These are phyloP conservation scores for Brettanomyces nanus DNA, from an alignment of 805 yeast genomes.

Conservation along the genomic window DNA sequence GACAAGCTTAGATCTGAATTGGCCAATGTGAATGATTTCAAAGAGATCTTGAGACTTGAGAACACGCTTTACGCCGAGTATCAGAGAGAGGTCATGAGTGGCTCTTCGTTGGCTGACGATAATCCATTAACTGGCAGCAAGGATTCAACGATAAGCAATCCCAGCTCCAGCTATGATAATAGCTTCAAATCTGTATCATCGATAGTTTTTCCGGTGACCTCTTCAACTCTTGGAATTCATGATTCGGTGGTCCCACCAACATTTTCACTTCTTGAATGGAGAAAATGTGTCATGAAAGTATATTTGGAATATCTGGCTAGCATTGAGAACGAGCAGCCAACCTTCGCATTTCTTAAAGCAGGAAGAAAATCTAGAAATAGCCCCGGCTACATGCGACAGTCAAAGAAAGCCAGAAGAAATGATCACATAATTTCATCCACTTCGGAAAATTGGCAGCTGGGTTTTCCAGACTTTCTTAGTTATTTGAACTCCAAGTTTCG, in stretches of 20 bases:
- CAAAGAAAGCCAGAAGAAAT: not conserved
- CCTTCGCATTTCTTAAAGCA: slow-evolving; percentile 4
- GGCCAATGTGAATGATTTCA: not conserved
- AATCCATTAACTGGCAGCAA: slow-evolving; percentile 12
- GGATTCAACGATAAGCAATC: slow-evolving; percentile 4
- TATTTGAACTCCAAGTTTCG: slow-evolving; percentile 9
- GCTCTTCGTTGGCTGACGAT: slow-evolving; percentile 12
- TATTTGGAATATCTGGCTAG: slow-evolving; percentile 11
- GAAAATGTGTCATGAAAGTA: slow-evolving; percentile 13
- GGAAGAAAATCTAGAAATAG: not conserved
- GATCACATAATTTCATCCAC: not conserved
- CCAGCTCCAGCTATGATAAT: not conserved
- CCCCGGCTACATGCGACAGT: not conserved
- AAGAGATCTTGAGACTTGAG: not conserved
- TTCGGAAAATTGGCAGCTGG: too few species aligned
- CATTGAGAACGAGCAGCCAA: slow-evolving; percentile 3
- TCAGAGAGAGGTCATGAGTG: not conserved
- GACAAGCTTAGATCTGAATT: not conserved
- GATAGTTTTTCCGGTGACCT: too few species aligned
- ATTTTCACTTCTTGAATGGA: slow-evolving; percentile 18
- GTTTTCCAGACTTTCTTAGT: slow-evolving; percentile 6
- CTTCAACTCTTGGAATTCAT: slow-evolving; percentile 3
- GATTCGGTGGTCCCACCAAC: slow-evolving; percentile 19
- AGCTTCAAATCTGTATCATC: not conserved
- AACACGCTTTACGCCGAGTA: not conserved